Evolutionary conservation across 2,329 filamentous ascomycete genomes (phyloP).

Genomic region (Pseudogymnoascus sp.): DNA sequence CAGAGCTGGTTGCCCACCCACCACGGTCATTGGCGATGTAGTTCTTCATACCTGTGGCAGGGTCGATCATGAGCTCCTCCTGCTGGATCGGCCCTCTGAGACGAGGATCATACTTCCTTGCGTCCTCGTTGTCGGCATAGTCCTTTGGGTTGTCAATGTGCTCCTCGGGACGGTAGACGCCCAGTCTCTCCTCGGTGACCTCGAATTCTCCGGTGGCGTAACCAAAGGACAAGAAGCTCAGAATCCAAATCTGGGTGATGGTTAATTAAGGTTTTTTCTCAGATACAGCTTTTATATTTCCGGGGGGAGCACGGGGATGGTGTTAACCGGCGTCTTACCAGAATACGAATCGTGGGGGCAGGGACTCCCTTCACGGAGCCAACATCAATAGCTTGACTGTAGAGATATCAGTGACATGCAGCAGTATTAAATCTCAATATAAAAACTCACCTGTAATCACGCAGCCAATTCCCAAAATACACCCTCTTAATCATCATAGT

Average conservation of each 20-base stretch:
- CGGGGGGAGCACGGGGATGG: not conserved
- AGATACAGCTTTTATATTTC: not conserved
- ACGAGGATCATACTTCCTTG: constrained; percentile 70
- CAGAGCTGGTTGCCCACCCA: constrained; percentile 81
- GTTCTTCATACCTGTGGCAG: constrained; percentile 91
- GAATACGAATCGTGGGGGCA: constrained; percentile 66
- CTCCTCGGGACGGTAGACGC: constrained; percentile 71
- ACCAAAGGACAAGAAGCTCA: constrained; percentile 74
- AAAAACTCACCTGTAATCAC: constrained; percentile 50
- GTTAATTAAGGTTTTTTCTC: constrained; percentile 11
- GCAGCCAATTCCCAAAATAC: constrained; percentile 82
- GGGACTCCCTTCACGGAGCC: constrained; percentile 72
- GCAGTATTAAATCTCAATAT: not conserved
- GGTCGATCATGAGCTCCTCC: constrained; percentile 65
- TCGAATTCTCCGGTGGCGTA: constrained; percentile 84
- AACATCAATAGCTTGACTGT: constrained; percentile 70
- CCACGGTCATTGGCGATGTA: constrained; percentile 91
- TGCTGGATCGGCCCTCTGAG: constrained; percentile 71
- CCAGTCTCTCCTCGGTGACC: constrained; percentile 70
- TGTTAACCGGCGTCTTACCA: constrained; percentile 37
- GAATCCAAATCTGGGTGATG: constrained; percentile 55
- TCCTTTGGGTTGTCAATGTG: constrained; percentile 72
- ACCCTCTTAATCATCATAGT: constrained; percentile 68
- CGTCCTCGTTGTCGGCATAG: constrained; percentile 81
- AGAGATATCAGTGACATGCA: not conserved